Base-by-base conservation (phyloP, 2,329 filamentous ascomycete genomes). In the Fusarium guadeloupense region DNA sequence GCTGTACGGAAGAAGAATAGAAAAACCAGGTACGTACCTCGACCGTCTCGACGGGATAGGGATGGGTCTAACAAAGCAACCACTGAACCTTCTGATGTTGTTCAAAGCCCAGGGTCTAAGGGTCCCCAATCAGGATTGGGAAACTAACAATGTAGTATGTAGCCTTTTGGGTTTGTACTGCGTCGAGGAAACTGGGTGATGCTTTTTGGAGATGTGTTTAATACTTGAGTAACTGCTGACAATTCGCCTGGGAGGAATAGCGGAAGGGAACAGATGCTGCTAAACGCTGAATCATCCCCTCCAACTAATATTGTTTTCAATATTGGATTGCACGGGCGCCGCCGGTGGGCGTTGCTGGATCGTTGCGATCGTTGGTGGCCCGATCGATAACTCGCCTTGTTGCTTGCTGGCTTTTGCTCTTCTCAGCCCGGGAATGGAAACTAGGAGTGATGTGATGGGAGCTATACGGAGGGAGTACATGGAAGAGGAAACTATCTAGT, bases 51-150 rank as follows among this genome's bases (percentile, higher is more conserved):
- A 39, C n/a, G 37, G 33, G 25, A 26, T 25, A 25, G 39, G 28
- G 30, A 20, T 23, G 21, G 45, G 34, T 51, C 44, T 44, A 54
- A 54, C 16, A 38, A 38, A 35, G 28, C 30, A 47, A 47, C 41
- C 49, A 40, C 42, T 25, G 30, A 41, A 46, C 45, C 34, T 48
- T 42, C 25, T 50, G 40, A 43, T 31, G 57, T 41, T 33, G 43
- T 58, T 55, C 57, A 40, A 66, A 63, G n/a, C n/a, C n/a, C n/a
- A n/a, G 62, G 62, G 62, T 65, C 54, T 43, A 59, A 63, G 62
- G 62, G 62, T 66, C 54, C 38, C 42, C 44, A 31, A 43, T 57
- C 35, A 54, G 44, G 55, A 39, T 44, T 51, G 37, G 44, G 41
- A 52, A n/a, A 64, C 62, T 65, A 62, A 41, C 17, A 34, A 19